Conservation (phyloP, 192 early-diverging fungal species). For the Irineochytrium annulatum region DNA sequence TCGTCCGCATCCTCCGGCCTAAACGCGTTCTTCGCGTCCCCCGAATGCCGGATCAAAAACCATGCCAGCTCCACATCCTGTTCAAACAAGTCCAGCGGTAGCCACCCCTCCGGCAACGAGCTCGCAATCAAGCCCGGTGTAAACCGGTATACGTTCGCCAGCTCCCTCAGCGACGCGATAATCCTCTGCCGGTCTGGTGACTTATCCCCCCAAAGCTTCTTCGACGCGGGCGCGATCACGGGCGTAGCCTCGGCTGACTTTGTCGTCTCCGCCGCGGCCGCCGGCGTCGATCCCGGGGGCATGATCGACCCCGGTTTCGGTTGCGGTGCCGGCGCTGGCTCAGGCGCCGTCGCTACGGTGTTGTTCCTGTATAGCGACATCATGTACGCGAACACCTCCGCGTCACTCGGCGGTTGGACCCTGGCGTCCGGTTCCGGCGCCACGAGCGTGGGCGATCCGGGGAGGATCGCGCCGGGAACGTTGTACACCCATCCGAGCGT, state of each 20-base stretch:
- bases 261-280: not conserved
- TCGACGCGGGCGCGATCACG: not conserved
- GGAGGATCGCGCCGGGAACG: not conserved
- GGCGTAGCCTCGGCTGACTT: not conserved
- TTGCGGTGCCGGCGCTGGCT: not conserved
- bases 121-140: slow-evolving; percentile 16
- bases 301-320: not conserved
- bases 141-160: slow-evolving; percentile 24
- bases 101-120: slow-evolving; percentile 8
- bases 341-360: not conserved
- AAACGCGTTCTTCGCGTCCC: slow-evolving; percentile 6
- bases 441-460: not conserved
- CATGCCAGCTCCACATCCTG: slow-evolving; percentile 25
- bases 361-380: not conserved
- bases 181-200: slow-evolving; percentile 4
- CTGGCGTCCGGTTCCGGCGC: not conserved
- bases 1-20: slow-evolving; percentile 12
- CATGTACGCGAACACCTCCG: not conserved
- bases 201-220: not conserved
- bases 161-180: slow-evolving; percentile 20
- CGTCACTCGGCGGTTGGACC: not conserved
- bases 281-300: not conserved
- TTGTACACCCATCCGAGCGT: slow-evolving; percentile 2
- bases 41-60: slow-evolving; percentile 26
- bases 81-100: slow-evolving; percentile 25